Evolutionary conservation across 345 rosid species (phyloP), one percentile per base, ranked within the genome.

Genomic region (Camelina laxa): DNA sequence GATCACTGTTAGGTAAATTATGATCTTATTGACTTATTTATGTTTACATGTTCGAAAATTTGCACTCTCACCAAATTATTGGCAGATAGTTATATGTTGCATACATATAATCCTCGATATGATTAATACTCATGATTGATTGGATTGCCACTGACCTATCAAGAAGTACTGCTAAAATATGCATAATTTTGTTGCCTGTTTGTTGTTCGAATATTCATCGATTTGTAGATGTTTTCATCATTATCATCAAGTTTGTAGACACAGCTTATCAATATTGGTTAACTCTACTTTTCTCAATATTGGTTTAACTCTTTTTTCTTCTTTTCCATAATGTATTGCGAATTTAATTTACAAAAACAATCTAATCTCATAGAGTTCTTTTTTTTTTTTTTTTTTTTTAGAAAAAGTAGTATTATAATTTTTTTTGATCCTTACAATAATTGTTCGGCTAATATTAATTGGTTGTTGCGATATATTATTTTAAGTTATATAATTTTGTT

Each of bases 191-290:
- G 15, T 39, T 39, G 14, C 1, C 11, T 41, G 47, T 42, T 27
- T 42, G 47, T 42, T 13, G 16, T 42, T 53, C 38, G 27, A 45
- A 19, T 35, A 47, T 36, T 36, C 66, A 48, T 70, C 49, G 1
- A 59, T 59, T 38, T 27, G 24, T 36, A n/a, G 50, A 36, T 11
- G 59, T 47, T 71, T 15, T 38, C 61, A 67, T 51, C 9, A 47
- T 35, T 48, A 47, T 47, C 65, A 13, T 47, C 65, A 13, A 44
- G 47, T 41, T 56, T 27, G 49, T 24, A 24, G 41, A 55, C 49
- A 15, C 39, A 38, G 49, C 22, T 35, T 33, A 53, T 38, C 51
- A 39, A 15, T 11, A 4, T 41, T 16, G 16, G 17, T 50, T 60
- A 24, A 6, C 1, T 68, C 42, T 2, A 27, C 30, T 27, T 27